Percentiles rank a stretch among this genome's conserved stretches.
These are phyloP conservation scores for Papilionanthe hybrid DNA, from an alignment of 116 monocot genomes.

Conservation along the genomic window DNA sequence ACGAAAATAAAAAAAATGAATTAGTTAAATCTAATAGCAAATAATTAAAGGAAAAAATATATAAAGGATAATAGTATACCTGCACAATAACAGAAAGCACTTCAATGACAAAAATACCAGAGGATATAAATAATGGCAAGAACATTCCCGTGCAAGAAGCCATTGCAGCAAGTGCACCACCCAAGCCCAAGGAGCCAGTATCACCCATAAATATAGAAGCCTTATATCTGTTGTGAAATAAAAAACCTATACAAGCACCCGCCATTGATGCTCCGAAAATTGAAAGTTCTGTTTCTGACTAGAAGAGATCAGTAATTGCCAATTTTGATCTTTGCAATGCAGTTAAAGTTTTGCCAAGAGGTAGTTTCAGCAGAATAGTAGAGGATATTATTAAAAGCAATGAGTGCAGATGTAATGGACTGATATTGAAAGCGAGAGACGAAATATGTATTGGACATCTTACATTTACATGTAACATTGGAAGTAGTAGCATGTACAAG, in stretches of 20 bases:
- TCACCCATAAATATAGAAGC: conserved; percentile 81
- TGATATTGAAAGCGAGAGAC: too few relatives aligned
- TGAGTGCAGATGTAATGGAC: background rate
- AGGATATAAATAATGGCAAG: conserved; percentile 63
- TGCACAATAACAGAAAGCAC: conserved; percentile 49
- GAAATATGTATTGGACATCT: too few relatives aligned
- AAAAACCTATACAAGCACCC: conserved; percentile 72
- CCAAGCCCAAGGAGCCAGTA: conserved; percentile 73
- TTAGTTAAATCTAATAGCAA: background rate
- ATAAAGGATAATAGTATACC: conserved; percentile 30
- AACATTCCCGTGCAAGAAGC: conserved; percentile 89
- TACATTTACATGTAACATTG: too few relatives aligned
- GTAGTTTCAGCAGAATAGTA: background rate
- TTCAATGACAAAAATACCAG: conserved; percentile 53
- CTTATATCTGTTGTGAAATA: conserved; percentile 70
- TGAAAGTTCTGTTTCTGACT: conserved; percentile 43
- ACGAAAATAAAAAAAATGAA: background rate
- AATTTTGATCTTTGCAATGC: background rate
- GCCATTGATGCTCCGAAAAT: conserved; percentile 83
- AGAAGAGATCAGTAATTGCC: conserved; percentile 8
- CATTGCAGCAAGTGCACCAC: conserved; percentile 83
- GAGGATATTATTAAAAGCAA: background rate
- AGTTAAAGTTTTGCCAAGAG: background rate
- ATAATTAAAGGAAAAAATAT: background rate
- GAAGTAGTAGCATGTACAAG: too few relatives aligned